Base-by-base conservation (phyloP, 2,329 filamentous ascomycete genomes). In the Helotiales sp. region DNA sequence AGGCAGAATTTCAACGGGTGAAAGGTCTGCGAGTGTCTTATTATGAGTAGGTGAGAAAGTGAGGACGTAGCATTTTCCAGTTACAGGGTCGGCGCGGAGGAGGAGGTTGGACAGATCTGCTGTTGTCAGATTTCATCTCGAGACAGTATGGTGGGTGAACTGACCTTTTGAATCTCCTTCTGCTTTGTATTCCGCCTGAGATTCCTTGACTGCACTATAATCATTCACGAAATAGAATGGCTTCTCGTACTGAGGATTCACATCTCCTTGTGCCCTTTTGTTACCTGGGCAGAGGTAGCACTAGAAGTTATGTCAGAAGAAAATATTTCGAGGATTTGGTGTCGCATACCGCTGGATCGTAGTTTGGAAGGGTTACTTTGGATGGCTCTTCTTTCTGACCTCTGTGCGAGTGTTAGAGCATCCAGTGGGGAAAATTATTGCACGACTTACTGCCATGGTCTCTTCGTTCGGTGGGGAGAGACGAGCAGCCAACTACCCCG, bases 151-250 rank as follows among this genome's bases (percentile, higher is more conserved):
- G 66, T 61, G 50, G 67, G 43, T 63, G 28, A 26, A 26, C 26
- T 60, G 7, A 79, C 70, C 70, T 67, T 74, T 71, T 7, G 73
- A 37, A 37, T 75, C 65, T 22, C 55, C 68, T 37, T 74, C 71
- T 15, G 71, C 82, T 22, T 82, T 80, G 79, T 98, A 99, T 57
- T 92, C 89, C 32, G 90, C 89, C 79, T 99, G 96, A 70, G 92
- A 85, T 80, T 97, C 94, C 81, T 97, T 97, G 60, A 99, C 95
- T 1, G 96, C 96, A 75, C 93, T 96, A 80, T 96, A 99, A 79
- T 99, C 96, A 76, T 99, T 99, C 73, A 98, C 91, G 76, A 99
- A 99, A 45, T 95, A 91, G 78, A 96, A 98, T 0, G 93, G 97
- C 75, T 88, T 88, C 61, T 91, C 85, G 77, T 98, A 99, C 63